These are phyloP conservation scores for Fusarium poae DNA, from an alignment of 2,329 filamentous ascomycete genomes.

Conservation along the genomic window DNA sequence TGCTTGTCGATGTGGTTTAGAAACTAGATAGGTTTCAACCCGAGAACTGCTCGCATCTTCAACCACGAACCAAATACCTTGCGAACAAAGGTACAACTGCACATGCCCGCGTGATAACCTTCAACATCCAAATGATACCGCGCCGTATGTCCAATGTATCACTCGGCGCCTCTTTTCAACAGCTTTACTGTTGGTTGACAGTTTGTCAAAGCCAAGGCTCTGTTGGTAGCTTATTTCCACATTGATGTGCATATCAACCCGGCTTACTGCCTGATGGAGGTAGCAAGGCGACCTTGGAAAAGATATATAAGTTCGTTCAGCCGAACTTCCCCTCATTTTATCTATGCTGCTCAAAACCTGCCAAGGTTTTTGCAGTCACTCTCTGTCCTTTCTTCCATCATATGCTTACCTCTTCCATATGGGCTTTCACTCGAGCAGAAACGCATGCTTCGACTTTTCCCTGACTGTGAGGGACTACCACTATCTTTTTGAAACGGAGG, in stretches of 20 bases:
- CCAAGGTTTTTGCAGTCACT: no score
- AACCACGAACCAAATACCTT: not conserved
- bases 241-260: not conserved
- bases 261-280: not conserved
- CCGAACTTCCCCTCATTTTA: not conserved
- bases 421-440: not conserved
- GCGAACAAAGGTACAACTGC: not conserved
- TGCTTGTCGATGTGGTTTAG: not conserved
- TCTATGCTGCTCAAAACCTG: not conserved
- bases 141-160: no score
- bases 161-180: not conserved
- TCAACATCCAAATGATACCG: not conserved
- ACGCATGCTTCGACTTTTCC: not conserved
- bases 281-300: constrained; percentile 5
- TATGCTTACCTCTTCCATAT: not conserved
- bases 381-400: not conserved
- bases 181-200: not conserved
- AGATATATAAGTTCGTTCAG: constrained; percentile 3
- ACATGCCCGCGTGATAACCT: not conserved
- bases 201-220: not conserved
- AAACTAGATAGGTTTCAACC: not conserved
- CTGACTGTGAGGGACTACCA: not conserved
- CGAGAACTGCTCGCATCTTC: not conserved
- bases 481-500: not conserved
- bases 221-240: not conserved